Conservation (phyloP, 805 yeast genomes). For the Ogataea paraovalis region DNA sequence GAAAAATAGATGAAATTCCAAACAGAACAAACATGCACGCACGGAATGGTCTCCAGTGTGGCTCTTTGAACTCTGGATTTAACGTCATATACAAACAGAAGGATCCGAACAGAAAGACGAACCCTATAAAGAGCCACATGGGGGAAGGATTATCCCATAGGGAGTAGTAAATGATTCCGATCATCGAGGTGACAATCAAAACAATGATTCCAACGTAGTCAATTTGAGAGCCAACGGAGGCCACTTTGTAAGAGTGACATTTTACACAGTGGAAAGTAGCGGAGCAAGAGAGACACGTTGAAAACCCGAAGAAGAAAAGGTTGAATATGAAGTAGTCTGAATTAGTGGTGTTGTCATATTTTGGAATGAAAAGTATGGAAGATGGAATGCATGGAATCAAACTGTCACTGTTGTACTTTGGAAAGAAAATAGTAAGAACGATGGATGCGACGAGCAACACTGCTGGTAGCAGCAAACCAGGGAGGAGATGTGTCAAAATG, state of each 20-base stretch:
- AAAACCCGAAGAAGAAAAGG: constrained; percentile 43
- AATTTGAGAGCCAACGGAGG: constrained; percentile 44
- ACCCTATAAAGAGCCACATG: constrained; percentile 34
- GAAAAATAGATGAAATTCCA: constrained; percentile 75
- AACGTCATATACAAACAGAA: constrained; percentile 63
- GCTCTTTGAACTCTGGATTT: constrained; percentile 60
- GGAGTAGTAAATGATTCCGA: constrained; percentile 36
- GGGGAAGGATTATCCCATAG: constrained; percentile 40
- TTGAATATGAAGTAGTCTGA: constrained; percentile 39
- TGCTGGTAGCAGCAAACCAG: constrained; percentile 35
- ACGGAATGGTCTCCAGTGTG: constrained; percentile 70
- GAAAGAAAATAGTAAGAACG: constrained; percentile 7
- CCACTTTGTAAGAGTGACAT: constrained; percentile 42
- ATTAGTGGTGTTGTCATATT: constrained; percentile 21
- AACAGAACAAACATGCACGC: constrained; percentile 76
- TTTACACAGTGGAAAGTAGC: constrained; percentile 49
- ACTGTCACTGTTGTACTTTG: constrained; percentile 7
- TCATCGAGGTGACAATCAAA: constrained; percentile 45
- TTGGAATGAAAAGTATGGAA: constrained; percentile 24
- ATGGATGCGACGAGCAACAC: constrained; percentile 19
- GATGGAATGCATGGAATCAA: constrained; percentile 22
- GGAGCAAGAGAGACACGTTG: constrained; percentile 43
- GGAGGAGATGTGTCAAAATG: constrained; percentile 48
- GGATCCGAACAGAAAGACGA: constrained; percentile 54
- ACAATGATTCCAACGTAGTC: constrained; percentile 55